Evolutionary conservation across 108 stramenopile species (phyloP).

Genomic region (Cylindrotheca fusiformis): DNA sequence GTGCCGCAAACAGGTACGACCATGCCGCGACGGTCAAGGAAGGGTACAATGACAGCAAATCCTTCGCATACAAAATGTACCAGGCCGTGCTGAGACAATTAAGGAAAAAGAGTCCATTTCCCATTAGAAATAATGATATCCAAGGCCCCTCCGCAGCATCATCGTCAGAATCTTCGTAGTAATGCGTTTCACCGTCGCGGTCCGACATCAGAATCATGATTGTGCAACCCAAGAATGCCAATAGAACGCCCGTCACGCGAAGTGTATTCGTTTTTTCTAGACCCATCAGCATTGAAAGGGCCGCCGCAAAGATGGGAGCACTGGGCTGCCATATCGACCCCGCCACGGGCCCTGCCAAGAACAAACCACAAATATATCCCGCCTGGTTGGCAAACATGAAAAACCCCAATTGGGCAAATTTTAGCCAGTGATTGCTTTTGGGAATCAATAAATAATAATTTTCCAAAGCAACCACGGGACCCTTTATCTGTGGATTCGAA

Average conservation of each 20-base stretch:
- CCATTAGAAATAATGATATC: not conserved
- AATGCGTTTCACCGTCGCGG: not conserved
- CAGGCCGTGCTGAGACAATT: conserved; percentile 29
- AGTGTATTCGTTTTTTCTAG: conserved; percentile 6
- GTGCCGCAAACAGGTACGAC: conserved; percentile 20
- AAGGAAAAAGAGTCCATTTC: conserved; percentile 27
- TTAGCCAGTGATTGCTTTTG: not conserved
- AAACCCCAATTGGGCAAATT: conserved; percentile 7
- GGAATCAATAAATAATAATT: no score
- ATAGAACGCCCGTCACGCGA: conserved; percentile 12
- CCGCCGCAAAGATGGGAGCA: conserved; percentile 36
- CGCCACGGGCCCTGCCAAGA: conserved; percentile 31
- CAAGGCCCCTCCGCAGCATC: no score
- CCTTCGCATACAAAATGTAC: conserved; percentile 27
- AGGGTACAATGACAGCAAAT: conserved; percentile 7
- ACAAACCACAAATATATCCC: conserved; percentile 23
- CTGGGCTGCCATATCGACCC: conserved; percentile 32
- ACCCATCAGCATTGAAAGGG: conserved; percentile 21
- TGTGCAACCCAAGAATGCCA: conserved; percentile 29
- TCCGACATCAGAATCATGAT: conserved; percentile 20
- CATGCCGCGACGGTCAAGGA: conserved; percentile 30
- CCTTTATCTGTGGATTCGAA: no score
- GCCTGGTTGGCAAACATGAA: conserved; percentile 28
- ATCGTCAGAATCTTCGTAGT: not conserved
- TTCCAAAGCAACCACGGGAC: no score